Evolutionary conservation across 371 early-diverging fungal species (phyloP), one percentile per base, ranked within the genome.

Genomic region (Zancudomyces culisetae): DNA sequence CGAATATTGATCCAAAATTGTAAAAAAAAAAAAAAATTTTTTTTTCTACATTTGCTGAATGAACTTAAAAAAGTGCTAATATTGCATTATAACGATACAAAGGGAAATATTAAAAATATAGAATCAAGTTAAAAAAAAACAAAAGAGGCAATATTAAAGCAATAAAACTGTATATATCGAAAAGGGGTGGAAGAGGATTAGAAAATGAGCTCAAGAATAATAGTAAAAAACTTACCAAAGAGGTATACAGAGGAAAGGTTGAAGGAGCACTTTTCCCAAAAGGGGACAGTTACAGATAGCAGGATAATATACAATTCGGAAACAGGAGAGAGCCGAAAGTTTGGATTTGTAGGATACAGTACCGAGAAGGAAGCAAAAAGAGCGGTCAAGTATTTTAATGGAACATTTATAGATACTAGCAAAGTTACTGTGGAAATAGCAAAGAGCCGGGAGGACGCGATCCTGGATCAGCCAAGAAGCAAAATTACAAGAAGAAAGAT

Each of bases 171-270:
- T 27, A 23, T 45, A 10, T 6, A 24, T 27, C 10, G 15, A 24
- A 24, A 10, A 45, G 45, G 26, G 18, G 27, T 24, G n/a, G n/a
- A n/a, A n/a, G n/a, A n/a, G n/a, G n/a, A n/a, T n/a, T n/a, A n/a
- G 18, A 27, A 8, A 22, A 51, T 51, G 45, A 51, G 45, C n/a
- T 26, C 71, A 12, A 70, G 80, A 23, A 67, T 94, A 18, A 83
- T 91, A 58, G 85, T 94, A 52, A 93, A 91, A 61, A 90, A 90
- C 66, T 72, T 96, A 26, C 97, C 97, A 39, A 87, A 85, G 62
- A 75, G 88, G 58, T 67, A 86, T 30, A 77, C 80, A 12, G 80
- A 81, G 40, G 86, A 89, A 39, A 75, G 87, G 54, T 75, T 96
- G 58, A 73, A 79, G 41, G 81, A 80, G 52, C 91, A 91, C 63